Base-by-base conservation (phyloP, 2,329 filamentous ascomycete species). In the Chaetothyriales sp. region DNA sequence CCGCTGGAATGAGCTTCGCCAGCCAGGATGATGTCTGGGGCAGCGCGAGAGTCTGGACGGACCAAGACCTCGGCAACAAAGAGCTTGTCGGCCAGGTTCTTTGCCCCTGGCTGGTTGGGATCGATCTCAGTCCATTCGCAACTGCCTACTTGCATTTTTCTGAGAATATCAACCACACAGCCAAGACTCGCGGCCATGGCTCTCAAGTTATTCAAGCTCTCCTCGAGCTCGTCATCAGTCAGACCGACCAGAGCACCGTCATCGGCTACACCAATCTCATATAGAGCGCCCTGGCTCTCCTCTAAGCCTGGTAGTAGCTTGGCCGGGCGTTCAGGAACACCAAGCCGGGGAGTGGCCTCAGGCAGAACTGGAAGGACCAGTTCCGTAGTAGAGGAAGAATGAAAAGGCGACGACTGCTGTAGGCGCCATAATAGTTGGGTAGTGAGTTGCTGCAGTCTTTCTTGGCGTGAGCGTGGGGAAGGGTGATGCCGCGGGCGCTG, bases 181-280 rank as follows among this genome's bases (percentile, higher is more conserved):
- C 92, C 90, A 47, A 98, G 70, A 63, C 87, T 94, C 9, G 86
- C 84, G 39, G 92, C 90, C 90, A 98, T 98, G 48, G 85, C 80
- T 54, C 81, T 79, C 39, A 98, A 69, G 51, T 89, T 95, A 43
- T 77, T 77, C 54, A 96, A 73, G 64, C 88, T 95, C 67, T 96
- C 90, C 54, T 90, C 79, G 74, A 98, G 79, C 66, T 98, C 92
- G 63, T 95, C 88, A 57, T 85, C 80, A 1, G 86, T 85, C 46
- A 98, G 72, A 0, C 92, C 92, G 43, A 95, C 79, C 52, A 98
- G 80, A 0, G 84, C 87, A 6, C 92, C 92, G 68, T 96, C 88
- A 65, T 98, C 92, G 25, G 89, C 84, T 8, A 98, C 88, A 0
- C 92, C 92, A 65, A 98, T 94, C 66, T 98, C 90, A 60, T 98